These are phyloP conservation scores for Microstroma glucosiphilum DNA, from an alignment of 1,284 basidiomycete genomes.

Conservation along the genomic window DNA sequence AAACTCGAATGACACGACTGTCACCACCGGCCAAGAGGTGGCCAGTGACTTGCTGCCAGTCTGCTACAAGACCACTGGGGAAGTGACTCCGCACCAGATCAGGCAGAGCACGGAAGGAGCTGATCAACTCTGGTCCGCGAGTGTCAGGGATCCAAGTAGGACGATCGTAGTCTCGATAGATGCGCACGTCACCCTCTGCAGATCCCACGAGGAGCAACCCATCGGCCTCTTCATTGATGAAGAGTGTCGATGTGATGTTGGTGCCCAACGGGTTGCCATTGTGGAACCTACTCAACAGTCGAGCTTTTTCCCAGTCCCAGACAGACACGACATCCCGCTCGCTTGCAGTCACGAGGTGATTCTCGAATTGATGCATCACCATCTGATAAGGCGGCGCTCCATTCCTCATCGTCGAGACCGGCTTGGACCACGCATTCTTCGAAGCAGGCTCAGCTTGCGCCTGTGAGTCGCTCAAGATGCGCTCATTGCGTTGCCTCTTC, in stretches of 20 bases:
- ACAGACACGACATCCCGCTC: slow-evolving; percentile 83
- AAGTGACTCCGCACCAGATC: slow-evolving; percentile 67
- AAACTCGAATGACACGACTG: slow-evolving; percentile 77
- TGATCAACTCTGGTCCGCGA: slow-evolving; percentile 69
- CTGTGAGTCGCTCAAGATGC: slow-evolving; percentile 65
- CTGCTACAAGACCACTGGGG: slow-evolving; percentile 76
- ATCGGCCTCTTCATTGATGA: slow-evolving; percentile 93
- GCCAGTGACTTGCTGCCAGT: slow-evolving; percentile 88
- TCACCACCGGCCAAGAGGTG: slow-evolving; percentile 84
- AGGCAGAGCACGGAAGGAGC: slow-evolving; percentile 81
- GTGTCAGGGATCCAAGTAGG: slow-evolving; percentile 26
- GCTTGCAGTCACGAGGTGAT: slow-evolving; percentile 77
- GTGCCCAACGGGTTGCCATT: slow-evolving; percentile 80
- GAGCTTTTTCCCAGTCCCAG: slow-evolving; percentile 85
- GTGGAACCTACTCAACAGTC: slow-evolving; percentile 72
- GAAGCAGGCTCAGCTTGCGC: slow-evolving; percentile 58
- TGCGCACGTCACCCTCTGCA: slow-evolving; percentile 77
- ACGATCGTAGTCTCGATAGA: slow-evolving; percentile 77
- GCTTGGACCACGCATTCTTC: slow-evolving; percentile 67
- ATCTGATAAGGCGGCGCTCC: slow-evolving; percentile 56
- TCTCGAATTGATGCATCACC: slow-evolving; percentile 84
- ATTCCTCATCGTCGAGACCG: slow-evolving; percentile 68
- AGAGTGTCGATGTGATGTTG: slow-evolving; percentile 79
- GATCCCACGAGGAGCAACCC: slow-evolving; percentile 83
- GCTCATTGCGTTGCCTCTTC: slow-evolving; percentile 85